Conservation (phyloP, 192 early-diverging fungal genomes). For the Dispira simplex region DNA sequence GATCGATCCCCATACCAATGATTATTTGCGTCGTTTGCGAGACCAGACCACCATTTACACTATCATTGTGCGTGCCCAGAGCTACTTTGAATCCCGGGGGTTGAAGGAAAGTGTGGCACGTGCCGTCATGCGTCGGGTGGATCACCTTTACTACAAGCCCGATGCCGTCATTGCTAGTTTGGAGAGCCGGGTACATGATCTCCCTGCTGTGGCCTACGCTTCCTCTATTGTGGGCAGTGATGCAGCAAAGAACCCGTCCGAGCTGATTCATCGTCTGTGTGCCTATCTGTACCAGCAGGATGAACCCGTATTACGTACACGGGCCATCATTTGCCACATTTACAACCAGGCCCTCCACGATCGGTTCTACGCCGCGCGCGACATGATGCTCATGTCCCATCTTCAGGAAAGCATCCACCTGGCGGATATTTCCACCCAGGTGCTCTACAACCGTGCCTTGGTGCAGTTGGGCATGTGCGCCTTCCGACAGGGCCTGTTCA, state of each 20-base stretch:
- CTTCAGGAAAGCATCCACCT: conserved; percentile 85
- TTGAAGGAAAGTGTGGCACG: conserved; percentile 47
- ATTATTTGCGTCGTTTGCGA: conserved; percentile 87
- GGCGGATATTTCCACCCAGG: conserved; percentile 83
- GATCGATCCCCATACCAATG: conserved; percentile 93
- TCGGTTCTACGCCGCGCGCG: conserved; percentile 81
- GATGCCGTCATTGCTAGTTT: conserved; percentile 70
- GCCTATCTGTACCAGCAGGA: conserved; percentile 77
- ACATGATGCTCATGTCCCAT: conserved; percentile 97
- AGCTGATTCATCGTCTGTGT: conserved; percentile 69
- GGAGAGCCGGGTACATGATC: conserved; percentile 32
- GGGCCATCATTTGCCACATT: conserved; percentile 94
- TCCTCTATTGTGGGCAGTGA: conserved; percentile 25
- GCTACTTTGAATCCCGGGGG: conserved; percentile 61
- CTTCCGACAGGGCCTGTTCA: conserved; percentile 87
- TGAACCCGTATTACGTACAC: conserved; percentile 69
- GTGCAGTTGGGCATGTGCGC: conserved; percentile 94
- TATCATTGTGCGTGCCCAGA: conserved; percentile 73
- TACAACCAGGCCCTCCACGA: conserved; percentile 97
- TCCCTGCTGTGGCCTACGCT: conserved; percentile 22
- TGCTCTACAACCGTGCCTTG: conserved; percentile 90
- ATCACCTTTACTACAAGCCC: conserved; percentile 97
- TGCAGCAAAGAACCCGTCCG: conserved; percentile 30
- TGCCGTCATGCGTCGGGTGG: conserved; percentile 71
- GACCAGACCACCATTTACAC: conserved; percentile 81